phyloP scores from a whole-genome alignment of 495 filamentous ascomycete genomes.

The Aspergillus campestris region DNA sequence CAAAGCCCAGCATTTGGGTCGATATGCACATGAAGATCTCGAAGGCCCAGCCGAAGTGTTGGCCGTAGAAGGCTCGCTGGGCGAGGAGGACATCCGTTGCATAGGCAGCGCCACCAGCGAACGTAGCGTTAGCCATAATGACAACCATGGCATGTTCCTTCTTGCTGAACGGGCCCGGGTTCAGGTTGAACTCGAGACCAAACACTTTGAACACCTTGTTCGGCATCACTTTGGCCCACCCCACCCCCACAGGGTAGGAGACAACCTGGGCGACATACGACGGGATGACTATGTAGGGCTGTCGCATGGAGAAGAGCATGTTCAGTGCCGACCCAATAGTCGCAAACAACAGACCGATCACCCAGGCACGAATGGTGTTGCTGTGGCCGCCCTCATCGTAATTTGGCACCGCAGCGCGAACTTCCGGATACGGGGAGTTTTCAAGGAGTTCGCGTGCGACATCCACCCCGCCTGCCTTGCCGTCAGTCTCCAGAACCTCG shows the following conservation, averaged over 20 bases:
- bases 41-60: constrained; percentile 59
- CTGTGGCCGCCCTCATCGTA: constrained; percentile 56
- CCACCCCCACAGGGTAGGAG: constrained; percentile 58
- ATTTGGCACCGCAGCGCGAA: constrained; percentile 33
- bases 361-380: constrained; percentile 67
- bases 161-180: constrained; percentile 66
- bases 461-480: constrained; percentile 44
- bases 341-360: constrained; percentile 58
- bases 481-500: constrained; percentile 44
- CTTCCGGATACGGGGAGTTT: constrained; percentile 65
- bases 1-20: constrained; percentile 65
- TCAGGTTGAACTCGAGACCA: constrained; percentile 49
- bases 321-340: constrained; percentile 61
- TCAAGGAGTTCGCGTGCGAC: constrained; percentile 53
- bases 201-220: constrained; percentile 43
- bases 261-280: constrained; percentile 63
- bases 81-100: constrained; percentile 60
- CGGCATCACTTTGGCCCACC: constrained; percentile 46
- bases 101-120: constrained; percentile 51
- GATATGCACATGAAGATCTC: constrained; percentile 60
- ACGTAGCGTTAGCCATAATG: constrained; percentile 53
- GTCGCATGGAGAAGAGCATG: constrained; percentile 59
- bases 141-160: constrained; percentile 69
- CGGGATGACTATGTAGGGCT: constrained; percentile 58
- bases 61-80: constrained; percentile 57